Conservation (phyloP, 2,329 filamentous ascomycete genomes). For the Samsoniella hepiali region DNA sequence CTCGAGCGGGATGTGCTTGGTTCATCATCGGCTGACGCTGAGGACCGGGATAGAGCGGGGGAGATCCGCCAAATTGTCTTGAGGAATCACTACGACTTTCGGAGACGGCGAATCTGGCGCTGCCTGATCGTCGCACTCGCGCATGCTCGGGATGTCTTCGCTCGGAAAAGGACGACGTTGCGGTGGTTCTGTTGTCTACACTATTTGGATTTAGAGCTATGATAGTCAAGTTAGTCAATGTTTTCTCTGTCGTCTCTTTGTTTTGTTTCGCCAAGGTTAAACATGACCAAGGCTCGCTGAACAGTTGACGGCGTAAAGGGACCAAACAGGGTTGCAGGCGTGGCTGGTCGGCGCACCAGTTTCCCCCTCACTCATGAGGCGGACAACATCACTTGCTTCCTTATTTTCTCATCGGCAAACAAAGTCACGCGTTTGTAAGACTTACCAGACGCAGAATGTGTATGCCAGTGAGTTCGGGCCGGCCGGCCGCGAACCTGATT, state of each 20-base stretch:
- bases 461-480: not conserved
- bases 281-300: no score
- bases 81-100: conserved; percentile 23
- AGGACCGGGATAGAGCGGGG: not conserved
- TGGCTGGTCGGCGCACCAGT: no score
- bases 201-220: not conserved
- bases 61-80: not conserved
- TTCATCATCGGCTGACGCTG: conserved; percentile 20
- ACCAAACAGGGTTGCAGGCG: no score
- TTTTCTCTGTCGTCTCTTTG: no score
- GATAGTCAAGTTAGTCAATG: not conserved
- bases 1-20: not conserved
- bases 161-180: conserved; percentile 23
- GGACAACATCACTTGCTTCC: no score
- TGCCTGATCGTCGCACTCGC: conserved; percentile 28
- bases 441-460: not conserved
- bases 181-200: not conserved
- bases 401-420: no score
- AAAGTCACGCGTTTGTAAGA: not conserved
- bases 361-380: no score
- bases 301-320: no score
- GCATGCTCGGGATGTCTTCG: conserved; percentile 27
- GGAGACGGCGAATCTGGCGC: conserved; percentile 24
- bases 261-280: no score
- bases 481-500: not conserved